phyloP scores from a whole-genome alignment of 176 grass and related monocot genomes.

The Musa troglodytarum region DNA sequence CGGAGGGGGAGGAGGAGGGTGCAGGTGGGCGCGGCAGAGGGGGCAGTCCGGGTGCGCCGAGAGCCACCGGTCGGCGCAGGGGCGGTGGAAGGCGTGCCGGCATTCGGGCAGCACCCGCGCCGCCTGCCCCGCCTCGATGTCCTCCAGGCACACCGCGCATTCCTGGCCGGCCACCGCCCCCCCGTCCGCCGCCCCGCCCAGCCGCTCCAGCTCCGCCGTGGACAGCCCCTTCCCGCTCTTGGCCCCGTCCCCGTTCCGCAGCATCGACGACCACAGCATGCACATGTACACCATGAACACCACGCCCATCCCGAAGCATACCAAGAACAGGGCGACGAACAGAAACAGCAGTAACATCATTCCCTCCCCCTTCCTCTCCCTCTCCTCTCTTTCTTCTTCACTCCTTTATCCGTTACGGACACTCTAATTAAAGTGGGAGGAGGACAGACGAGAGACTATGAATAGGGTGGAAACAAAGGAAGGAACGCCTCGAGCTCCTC shows the following conservation, averaged over 20 bases:
- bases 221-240: not conserved
- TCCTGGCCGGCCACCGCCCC: not conserved
- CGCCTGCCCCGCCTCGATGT: not conserved
- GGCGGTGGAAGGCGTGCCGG: slow-evolving; percentile 7
- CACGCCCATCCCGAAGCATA: slow-evolving; percentile 5
- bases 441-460: not conserved
- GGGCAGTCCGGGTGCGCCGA: not conserved
- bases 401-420: too few species aligned
- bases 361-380: too few species aligned
- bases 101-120: slow-evolving; percentile 6
- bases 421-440: too few species aligned
- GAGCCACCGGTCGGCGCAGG: slow-evolving; percentile 4
- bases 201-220: not conserved
- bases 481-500: too few species aligned
- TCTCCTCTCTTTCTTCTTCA: too few species aligned
- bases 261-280: not conserved
- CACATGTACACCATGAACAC: not conserved
- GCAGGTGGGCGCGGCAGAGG: not conserved
- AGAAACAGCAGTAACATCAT: not conserved
- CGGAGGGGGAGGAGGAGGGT: not conserved
- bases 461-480: slow-evolving; percentile 1
- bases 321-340: not conserved
- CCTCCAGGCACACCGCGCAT: slow-evolving; percentile 10
- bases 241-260: too few species aligned
- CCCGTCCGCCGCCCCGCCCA: not conserved